Evolutionary conservation across 2,329 filamentous ascomycete species (phyloP).

Genomic region (Penicillium expansum): DNA sequence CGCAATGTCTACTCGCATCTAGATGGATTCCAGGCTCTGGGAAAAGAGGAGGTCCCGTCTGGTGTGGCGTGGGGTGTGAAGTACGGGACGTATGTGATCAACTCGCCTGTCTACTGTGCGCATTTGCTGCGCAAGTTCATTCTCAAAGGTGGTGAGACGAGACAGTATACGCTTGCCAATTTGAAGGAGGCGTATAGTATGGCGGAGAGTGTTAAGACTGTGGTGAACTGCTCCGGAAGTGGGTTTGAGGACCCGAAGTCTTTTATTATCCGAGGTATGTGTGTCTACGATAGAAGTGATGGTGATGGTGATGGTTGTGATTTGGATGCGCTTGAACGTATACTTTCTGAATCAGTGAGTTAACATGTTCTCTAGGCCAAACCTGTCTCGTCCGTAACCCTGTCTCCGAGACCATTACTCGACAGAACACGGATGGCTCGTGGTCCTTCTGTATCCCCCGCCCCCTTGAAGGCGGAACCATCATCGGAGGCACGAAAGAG

Average conservation of each 20-base stretch:
- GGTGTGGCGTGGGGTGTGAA: constrained; percentile 42
- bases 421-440: constrained; percentile 60
- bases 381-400: constrained; percentile 49
- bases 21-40: constrained; percentile 37
- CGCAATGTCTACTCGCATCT: constrained; percentile 31
- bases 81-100: constrained; percentile 45
- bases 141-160: constrained; percentile 37
- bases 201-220: constrained; percentile 32
- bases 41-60: constrained; percentile 28
- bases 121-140: constrained; percentile 43
- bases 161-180: constrained; percentile 28
- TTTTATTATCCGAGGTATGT: constrained; percentile 45
- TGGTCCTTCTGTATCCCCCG: constrained; percentile 65
- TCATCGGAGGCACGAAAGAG: constrained; percentile 66
- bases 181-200: constrained; percentile 41
- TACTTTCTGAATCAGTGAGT: not conserved
- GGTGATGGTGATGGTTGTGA: not conserved
- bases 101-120: constrained; percentile 45
- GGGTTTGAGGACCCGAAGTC: constrained; percentile 44
- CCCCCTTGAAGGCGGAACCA: constrained; percentile 60
- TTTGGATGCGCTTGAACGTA: not conserved
- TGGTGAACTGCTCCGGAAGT: constrained; percentile 47
- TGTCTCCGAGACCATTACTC: constrained; percentile 52
- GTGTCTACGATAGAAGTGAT: not conserved
- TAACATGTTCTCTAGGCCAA: constrained; percentile 36